phyloP scores from a whole-genome alignment of 805 yeast species.

The Nakazawaea ishiwadae region DNA sequence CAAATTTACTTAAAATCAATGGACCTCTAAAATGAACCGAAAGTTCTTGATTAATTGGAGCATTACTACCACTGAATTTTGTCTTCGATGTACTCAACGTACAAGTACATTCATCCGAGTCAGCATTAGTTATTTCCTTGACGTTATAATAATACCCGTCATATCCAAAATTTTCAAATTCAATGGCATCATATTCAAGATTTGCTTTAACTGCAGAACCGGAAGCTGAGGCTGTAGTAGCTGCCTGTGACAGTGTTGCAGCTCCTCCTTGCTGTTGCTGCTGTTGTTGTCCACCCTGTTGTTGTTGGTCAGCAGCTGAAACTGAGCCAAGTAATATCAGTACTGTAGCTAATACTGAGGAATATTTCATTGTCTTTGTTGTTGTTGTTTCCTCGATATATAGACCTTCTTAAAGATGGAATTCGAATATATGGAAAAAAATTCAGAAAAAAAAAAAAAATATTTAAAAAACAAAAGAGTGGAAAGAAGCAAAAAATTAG shows the following conservation, averaged over 20 bases:
- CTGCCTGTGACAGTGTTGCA: neutral
- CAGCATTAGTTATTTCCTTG: constrained; percentile 33
- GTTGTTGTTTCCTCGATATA: neutral
- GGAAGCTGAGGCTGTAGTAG: neutral
- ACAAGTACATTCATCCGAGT: constrained; percentile 44
- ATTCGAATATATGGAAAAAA: no score
- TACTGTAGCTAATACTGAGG: neutral
- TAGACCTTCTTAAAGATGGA: no score
- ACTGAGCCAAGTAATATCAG: neutral
- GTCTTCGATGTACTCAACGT: constrained; percentile 31
- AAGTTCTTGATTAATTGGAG: constrained; percentile 65
- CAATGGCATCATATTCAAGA: constrained; percentile 32
- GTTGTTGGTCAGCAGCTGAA: no score
- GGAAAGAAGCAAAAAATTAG: no score
- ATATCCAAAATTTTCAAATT: constrained; percentile 52
- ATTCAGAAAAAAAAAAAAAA: no score
- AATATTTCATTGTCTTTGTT: neutral
- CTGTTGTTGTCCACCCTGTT: no score
- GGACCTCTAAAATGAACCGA: constrained; percentile 83
- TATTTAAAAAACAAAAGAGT: no score
- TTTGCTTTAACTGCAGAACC: neutral
- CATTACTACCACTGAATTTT: constrained; percentile 49
- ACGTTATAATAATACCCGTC: constrained; percentile 49
- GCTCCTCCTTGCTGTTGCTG: neutral
- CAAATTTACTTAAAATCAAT: constrained; percentile 53